phyloP scores from a whole-genome alignment of 768 basidiomycete genomes.

The Bullera alba region DNA sequence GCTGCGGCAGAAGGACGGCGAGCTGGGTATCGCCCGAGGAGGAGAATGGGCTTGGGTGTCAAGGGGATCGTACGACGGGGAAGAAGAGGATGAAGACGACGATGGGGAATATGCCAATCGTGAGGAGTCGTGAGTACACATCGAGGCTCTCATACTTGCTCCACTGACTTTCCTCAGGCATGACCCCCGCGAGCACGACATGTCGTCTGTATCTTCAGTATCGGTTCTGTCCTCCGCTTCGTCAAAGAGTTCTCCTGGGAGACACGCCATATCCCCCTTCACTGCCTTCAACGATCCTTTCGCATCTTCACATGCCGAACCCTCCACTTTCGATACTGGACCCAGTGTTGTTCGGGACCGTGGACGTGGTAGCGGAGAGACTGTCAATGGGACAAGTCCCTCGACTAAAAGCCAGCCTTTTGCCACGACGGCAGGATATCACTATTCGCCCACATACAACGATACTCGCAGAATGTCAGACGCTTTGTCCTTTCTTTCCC shows the following conservation, averaged over 20 bases:
- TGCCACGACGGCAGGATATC: not conserved
- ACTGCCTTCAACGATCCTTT: not conserved
- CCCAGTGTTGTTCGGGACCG: too few relatives aligned
- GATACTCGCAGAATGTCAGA: not conserved
- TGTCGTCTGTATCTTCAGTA: not conserved
- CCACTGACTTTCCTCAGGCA: not conserved
- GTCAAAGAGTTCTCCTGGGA: not conserved
- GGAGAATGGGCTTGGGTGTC: slow-evolving; percentile 39
- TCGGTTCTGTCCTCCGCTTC: not conserved
- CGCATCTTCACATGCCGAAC: not conserved
- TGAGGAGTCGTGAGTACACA: not conserved
- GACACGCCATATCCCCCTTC: not conserved
- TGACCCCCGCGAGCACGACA: too few relatives aligned
- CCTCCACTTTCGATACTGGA: slow-evolving; percentile 1
- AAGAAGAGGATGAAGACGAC: not conserved
- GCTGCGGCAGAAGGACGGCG: slow-evolving; percentile 36
- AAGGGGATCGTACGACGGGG: not conserved
- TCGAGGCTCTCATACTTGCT: too few relatives aligned
- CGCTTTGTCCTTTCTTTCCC: not conserved
- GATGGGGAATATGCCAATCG: too few relatives aligned
- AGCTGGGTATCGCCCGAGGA: slow-evolving; percentile 38
- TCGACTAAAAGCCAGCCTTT: not conserved
- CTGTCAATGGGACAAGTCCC: too few relatives aligned
- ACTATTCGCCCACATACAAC: not conserved
- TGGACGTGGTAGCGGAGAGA: too few relatives aligned